Percentiles rank a stretch among this genome's conserved stretches.
Evolutionary conservation across 2,329 filamentous ascomycete species (phyloP).

Genomic region (Teratosphaeria nubilosa): DNA sequence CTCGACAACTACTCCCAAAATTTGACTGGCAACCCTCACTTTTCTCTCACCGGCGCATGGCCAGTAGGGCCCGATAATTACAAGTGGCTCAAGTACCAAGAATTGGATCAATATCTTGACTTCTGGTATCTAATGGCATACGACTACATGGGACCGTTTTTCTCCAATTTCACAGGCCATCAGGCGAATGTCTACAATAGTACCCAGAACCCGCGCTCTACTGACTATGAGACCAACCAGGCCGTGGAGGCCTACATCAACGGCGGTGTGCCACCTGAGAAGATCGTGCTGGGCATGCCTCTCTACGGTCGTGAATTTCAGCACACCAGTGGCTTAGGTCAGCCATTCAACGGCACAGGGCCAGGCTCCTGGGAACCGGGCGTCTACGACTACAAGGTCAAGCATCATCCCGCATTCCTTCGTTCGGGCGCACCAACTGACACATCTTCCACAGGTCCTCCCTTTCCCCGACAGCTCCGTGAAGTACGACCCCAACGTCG

Average conservation of each 20-base stretch:
- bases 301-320: slow-evolving; percentile 82
- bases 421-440: not conserved
- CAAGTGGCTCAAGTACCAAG: slow-evolving; percentile 29
- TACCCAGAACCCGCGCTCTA: slow-evolving; percentile 47
- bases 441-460: slow-evolving; percentile 39
- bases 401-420: not conserved
- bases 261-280: slow-evolving; percentile 51
- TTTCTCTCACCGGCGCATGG: slow-evolving; percentile 35
- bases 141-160: slow-evolving; percentile 67
- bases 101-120: slow-evolving; percentile 35
- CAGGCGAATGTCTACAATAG: slow-evolving; percentile 67
- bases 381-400: slow-evolving; percentile 73
- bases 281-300: slow-evolving; percentile 85
- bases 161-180: slow-evolving; percentile 55
- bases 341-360: slow-evolving; percentile 60
- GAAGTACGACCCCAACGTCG: slow-evolving; percentile 49
- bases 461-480: slow-evolving; percentile 59
- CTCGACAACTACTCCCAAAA: slow-evolving; percentile 32
- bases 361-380: slow-evolving; percentile 76
- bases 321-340: slow-evolving; percentile 64
- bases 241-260: slow-evolving; percentile 62
- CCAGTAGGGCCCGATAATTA: slow-evolving; percentile 35
- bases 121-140: slow-evolving; percentile 45
- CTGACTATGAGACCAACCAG: slow-evolving; percentile 66
- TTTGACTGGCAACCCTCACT: slow-evolving; percentile 27